phyloP scores from a whole-genome alignment of 169 alveolate species.

The Amoebophrya sp. region DNA sequence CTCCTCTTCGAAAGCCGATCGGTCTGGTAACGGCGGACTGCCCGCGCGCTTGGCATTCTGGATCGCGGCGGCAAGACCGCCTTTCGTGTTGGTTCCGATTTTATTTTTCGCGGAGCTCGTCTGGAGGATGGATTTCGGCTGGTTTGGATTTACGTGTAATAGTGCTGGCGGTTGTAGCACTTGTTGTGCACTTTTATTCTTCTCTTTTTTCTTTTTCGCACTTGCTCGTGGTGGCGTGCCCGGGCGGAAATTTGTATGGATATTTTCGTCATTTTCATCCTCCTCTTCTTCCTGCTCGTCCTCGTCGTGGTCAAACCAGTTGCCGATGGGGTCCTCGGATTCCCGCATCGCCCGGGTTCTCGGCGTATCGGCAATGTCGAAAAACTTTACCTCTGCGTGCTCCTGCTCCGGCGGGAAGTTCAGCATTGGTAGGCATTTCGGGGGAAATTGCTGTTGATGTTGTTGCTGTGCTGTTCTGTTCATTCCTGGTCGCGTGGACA shows the following conservation, averaged over 20 bases:
- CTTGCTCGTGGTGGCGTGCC: not conserved
- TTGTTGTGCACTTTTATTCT: not conserved
- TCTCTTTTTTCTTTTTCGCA: not conserved
- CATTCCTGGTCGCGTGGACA: too few species aligned
- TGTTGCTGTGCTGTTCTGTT: too few species aligned
- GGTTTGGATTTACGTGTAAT: not conserved
- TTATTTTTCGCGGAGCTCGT: not conserved
- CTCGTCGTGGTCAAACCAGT: not conserved
- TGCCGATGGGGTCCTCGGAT: constrained; percentile 1
- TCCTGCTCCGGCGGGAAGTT: too few species aligned
- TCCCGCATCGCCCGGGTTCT: not conserved
- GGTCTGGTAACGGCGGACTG: not conserved
- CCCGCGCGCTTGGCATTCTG: not conserved
- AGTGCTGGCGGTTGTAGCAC: too few species aligned
- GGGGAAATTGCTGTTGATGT: too few species aligned
- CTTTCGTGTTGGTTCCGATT: not conserved
- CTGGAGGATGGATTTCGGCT: not conserved
- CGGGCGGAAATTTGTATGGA: too few species aligned
- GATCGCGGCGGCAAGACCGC: not conserved
- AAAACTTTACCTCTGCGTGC: not conserved
- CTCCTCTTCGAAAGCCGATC: not conserved
- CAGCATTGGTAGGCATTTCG: too few species aligned
- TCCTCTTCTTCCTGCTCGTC: too few species aligned
- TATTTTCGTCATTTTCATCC: too few species aligned
- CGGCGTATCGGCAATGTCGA: not conserved